Conservation (phyloP, 108 stramenopile genomes). For the Skeletonema marinoi region DNA sequence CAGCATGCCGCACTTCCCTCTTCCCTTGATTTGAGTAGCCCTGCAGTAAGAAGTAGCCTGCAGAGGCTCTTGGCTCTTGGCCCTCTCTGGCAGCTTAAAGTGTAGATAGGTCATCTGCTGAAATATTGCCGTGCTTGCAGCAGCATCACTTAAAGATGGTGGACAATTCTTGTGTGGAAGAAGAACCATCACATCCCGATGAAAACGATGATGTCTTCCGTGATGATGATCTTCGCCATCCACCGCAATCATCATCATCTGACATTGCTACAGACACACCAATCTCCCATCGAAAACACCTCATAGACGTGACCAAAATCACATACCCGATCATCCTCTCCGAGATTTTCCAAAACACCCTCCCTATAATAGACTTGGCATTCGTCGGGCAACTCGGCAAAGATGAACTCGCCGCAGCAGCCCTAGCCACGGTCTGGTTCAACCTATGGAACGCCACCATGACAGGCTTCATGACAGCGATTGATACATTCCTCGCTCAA, state of each 20-base stretch:
- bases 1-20: no score
- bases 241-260: background rate
- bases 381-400: constrained; percentile 32
- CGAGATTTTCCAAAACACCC: constrained; percentile 49
- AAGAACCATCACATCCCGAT: background rate
- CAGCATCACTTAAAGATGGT: background rate
- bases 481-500: constrained; percentile 51
- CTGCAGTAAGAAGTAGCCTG: no score
- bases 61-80: no score
- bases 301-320: constrained; percentile 21
- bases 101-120: no score
- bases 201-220: background rate
- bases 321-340: constrained; percentile 42
- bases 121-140: no score
- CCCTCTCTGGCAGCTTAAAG: no score
- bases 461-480: constrained; percentile 49
- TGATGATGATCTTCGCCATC: background rate
- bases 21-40: no score
- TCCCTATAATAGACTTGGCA: constrained; percentile 38
- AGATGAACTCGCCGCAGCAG: constrained; percentile 47
- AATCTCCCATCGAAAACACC: constrained; percentile 26
- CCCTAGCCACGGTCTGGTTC: constrained; percentile 55
- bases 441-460: constrained; percentile 52
- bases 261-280: background rate
- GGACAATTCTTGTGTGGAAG: background rate